Evolutionary conservation across 257 asterid species (phyloP).

Genomic region (Nicotiana paniculata): DNA sequence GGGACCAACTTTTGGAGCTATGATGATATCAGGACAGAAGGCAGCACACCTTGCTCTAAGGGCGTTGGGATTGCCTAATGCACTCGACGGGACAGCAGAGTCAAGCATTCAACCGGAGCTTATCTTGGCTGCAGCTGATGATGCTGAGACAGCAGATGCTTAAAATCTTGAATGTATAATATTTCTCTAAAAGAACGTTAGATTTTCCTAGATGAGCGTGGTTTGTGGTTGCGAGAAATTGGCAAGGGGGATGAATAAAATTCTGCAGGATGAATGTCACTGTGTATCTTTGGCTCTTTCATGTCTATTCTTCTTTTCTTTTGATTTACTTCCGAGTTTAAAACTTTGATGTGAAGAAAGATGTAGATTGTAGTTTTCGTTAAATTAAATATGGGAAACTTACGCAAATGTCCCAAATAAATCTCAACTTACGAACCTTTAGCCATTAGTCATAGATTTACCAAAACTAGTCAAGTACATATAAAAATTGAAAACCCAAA

Average conservation of each 20-base stretch:
- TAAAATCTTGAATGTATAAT: constrained; percentile 5
- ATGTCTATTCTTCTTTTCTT: not conserved
- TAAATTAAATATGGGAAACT: not conserved
- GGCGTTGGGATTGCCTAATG: constrained; percentile 24
- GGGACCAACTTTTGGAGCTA: constrained; percentile 45
- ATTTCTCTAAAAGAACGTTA: not conserved
- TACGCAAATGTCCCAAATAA: too few species aligned
- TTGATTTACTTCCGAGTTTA: not conserved
- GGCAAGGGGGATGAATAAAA: not conserved
- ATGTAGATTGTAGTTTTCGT: not conserved
- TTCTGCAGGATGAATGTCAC: not conserved
- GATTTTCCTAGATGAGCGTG: not conserved
- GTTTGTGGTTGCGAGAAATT: not conserved
- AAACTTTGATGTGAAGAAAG: not conserved
- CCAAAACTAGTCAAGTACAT: too few species aligned
- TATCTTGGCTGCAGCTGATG: constrained; percentile 25
- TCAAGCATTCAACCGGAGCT: constrained; percentile 19
- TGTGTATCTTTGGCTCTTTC: not conserved
- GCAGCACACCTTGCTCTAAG: constrained; percentile 39
- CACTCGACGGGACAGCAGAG: constrained; percentile 20
- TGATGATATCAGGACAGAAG: constrained; percentile 48
- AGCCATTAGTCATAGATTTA: too few species aligned
- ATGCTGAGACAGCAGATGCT: constrained; percentile 29
- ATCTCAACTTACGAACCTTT: too few species aligned
- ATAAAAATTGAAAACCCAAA: too few species aligned